Base-by-base conservation (phyloP, 140 eudicot species). In the Cichorium intybus region DNA sequence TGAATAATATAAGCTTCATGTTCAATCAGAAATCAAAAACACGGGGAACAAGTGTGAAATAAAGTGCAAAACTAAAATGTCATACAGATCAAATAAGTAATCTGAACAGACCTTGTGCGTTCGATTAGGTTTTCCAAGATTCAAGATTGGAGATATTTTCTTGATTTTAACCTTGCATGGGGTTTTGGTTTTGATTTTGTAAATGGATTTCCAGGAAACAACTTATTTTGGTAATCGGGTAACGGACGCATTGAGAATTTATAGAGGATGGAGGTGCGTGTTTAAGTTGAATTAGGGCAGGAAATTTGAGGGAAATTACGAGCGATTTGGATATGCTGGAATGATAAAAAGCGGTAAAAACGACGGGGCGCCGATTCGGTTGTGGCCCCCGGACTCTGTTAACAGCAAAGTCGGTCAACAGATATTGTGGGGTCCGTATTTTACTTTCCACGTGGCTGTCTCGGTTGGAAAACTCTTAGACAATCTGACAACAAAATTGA, bases 91-190 rank as follows among this genome's bases (percentile, higher is more conserved):
- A n/a, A n/a, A n/a, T n/a, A n/a, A n/a, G n/a, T n/a, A n/a, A n/a
- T n/a, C n/a, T n/a, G n/a, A n/a, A 79, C 57, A 73, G 68, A 79
- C 84, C 84, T 79, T 52, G 24, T 17, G 54, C 49, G 43, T 54
- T 58, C 45, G 73, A 77, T 58, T 77, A 48, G 57, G 65, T 50
- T 46, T 29, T 17, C 24, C 16, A n/a, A n/a, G n/a, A n/a, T n/a
- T n/a, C 29, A 20, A 11, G 11, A 49, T 64, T 50, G 22, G 59
- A 21, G 10, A 15, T 29, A 1, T 12, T 65, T 65, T 47, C 29
- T 64, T 28, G 70, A 64, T 11, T 14, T 64, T 49, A 64, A 31
- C 6, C 49, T 64, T 20, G 27, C n/a, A 43, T 7, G 10, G 3
- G 45, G 14, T 46, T 7, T 62, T 9, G 41, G 39, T n/a, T n/a